phyloP scores from a whole-genome alignment of 176 grass and related monocot genomes.

The Rhynchospora tenuis region DNA sequence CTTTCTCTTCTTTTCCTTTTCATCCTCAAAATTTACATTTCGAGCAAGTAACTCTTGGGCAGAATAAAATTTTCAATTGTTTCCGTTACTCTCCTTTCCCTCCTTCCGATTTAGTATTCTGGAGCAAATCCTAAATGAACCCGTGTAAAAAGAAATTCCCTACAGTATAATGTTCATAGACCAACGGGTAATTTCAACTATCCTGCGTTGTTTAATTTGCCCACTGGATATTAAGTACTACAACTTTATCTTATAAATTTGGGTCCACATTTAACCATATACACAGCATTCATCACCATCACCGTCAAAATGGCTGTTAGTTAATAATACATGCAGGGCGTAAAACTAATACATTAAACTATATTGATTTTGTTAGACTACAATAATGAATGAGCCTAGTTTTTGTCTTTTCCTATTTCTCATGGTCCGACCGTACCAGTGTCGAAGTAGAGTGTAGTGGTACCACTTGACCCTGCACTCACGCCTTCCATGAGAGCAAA shows the following conservation, averaged over 20 bases:
- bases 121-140: too few relatives aligned
- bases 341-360: constrained; percentile 15
- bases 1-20: too few relatives aligned
- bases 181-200: too few relatives aligned
- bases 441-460: constrained; percentile 72
- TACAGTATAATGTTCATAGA: too few relatives aligned
- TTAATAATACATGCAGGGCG: constrained; percentile 21
- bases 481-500: constrained; percentile 83
- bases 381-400: constrained; percentile 18
- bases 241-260: constrained; percentile 3
- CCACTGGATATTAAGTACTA: not conserved
- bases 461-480: constrained; percentile 51
- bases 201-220: not conserved
- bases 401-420: constrained; percentile 20
- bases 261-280: constrained; percentile 11
- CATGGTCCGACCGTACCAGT: constrained; percentile 68
- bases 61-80: too few relatives aligned
- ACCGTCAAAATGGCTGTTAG: constrained; percentile 14
- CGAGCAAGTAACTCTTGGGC: too few relatives aligned
- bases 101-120: too few relatives aligned
- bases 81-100: too few relatives aligned
- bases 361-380: constrained; percentile 20
- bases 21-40: too few relatives aligned
- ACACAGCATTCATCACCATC: constrained; percentile 15
- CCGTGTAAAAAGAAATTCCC: too few relatives aligned